These are phyloP conservation scores for Dipteronia dyeriana DNA, from an alignment of 345 rosid genomes.

Conservation along the genomic window DNA sequence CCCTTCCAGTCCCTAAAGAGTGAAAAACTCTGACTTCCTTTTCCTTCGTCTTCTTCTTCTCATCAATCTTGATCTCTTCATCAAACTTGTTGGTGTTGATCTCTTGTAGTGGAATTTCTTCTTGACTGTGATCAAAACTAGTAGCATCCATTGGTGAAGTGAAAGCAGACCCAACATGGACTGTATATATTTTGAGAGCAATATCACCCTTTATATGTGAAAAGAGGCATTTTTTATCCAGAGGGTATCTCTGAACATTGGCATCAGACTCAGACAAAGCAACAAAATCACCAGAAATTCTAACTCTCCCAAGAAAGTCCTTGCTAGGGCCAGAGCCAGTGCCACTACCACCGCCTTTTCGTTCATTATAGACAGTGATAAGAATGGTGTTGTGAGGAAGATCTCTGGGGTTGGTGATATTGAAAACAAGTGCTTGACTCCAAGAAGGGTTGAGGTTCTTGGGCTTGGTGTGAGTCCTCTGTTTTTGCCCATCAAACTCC, in stretches of 20 bases:
- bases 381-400: slow-evolving; percentile 50
- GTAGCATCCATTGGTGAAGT: slow-evolving; percentile 14
- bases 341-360: slow-evolving; percentile 32
- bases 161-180: slow-evolving; percentile 22
- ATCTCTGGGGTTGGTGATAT: slow-evolving; percentile 39
- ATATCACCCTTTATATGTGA: slow-evolving; percentile 78
- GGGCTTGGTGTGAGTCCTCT: slow-evolving; percentile 60
- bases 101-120: slow-evolving; percentile 36
- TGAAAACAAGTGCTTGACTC: slow-evolving; percentile 70
- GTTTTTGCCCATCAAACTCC: slow-evolving; percentile 54
- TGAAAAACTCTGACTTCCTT: slow-evolving; percentile 75
- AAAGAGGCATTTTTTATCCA: slow-evolving; percentile 78
- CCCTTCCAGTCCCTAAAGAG: slow-evolving; percentile 56
- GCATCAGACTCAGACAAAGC: slow-evolving; percentile 64
- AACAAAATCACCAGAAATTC: slow-evolving; percentile 63
- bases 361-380: slow-evolving; percentile 60
- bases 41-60: slow-evolving; percentile 45
- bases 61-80: slow-evolving; percentile 26
- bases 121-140: slow-evolving; percentile 11
- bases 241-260: slow-evolving; percentile 66
- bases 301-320: slow-evolving; percentile 80
- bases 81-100: slow-evolving; percentile 27
- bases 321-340: slow-evolving; percentile 38
- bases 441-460: slow-evolving; percentile 76
- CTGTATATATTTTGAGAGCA: slow-evolving; percentile 49